Evolutionary conservation across 2,329 filamentous ascomycete species (phyloP).

Genomic region (Scedosporium aurantiacum): DNA sequence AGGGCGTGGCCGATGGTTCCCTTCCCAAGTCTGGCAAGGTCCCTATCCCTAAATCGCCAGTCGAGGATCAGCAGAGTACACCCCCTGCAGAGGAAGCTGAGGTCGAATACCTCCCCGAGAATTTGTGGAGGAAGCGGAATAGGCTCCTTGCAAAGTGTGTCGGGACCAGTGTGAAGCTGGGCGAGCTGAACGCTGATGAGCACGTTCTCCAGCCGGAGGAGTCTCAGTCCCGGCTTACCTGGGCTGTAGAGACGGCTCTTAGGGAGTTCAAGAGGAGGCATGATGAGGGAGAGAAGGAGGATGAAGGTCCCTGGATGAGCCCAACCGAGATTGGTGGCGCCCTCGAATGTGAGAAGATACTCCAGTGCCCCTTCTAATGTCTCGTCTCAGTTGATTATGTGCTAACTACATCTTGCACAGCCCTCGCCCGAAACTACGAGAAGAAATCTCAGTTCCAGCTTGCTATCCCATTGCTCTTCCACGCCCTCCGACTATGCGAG

Average conservation of each 20-base stretch:
- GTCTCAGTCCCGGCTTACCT: slow-evolving; percentile 60
- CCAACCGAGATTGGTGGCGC: slow-evolving; percentile 62
- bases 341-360: slow-evolving; percentile 47
- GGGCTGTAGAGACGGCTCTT: slow-evolving; percentile 71
- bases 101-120: slow-evolving; percentile 25
- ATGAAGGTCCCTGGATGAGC: slow-evolving; percentile 60
- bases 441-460: slow-evolving; percentile 65
- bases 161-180: slow-evolving; percentile 71
- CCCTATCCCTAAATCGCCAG: slow-evolving; percentile 9
- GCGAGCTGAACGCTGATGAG: slow-evolving; percentile 67
- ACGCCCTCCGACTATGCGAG: slow-evolving; percentile 61
- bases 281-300: slow-evolving; percentile 55
- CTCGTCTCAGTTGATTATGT: slow-evolving; percentile 4
- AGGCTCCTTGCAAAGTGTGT: slow-evolving; percentile 64
- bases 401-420: slow-evolving; percentile 27
- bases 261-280: slow-evolving; percentile 62
- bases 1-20: slow-evolving; percentile 34
- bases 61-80: neutral
- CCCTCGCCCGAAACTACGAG: slow-evolving; percentile 68
- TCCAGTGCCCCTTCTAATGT: neutral
- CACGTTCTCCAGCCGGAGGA: slow-evolving; percentile 63
- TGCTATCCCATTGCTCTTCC: slow-evolving; percentile 75
- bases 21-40: slow-evolving; percentile 28
- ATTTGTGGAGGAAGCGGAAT: slow-evolving; percentile 46
- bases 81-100: slow-evolving; percentile 9